Evolutionary conservation across 768 basidiomycete genomes (phyloP), one percentile per base, ranked within the genome.

Genomic region (Cantharellus anzutake): DNA sequence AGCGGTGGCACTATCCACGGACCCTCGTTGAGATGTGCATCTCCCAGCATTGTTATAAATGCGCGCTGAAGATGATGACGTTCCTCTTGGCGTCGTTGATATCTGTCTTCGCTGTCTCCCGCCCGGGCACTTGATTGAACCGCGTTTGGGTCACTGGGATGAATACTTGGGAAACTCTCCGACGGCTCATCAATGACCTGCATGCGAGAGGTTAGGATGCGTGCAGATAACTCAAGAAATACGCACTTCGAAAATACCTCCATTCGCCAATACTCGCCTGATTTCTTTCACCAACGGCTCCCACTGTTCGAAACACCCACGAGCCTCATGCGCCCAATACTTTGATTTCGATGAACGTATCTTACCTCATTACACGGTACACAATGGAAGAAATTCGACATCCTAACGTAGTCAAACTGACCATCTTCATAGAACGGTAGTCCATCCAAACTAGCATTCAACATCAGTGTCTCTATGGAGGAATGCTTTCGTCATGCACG

Each of bases 401-500:
- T 80, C 41, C 86, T 76, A 50, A 90, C 80, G 58, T 81, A 73
- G 64, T 89, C 84, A 62, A 89, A 87, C 2, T 74, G 73, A 55
- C 76, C 61, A 67, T 61, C 62, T 62, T 5, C 51, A 5, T 58
- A 41, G 20, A 42, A 61, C 20, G 20, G 20, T 29, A 29, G 20
- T 29, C 20, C 20, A 29, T 29, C 20, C 20, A 29, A 29, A 29
- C 20, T 29, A 29, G 20, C 20, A 29, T 29, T 29, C 20, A n/a
- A n/a, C n/a, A 29, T 29, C 20, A 29, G 20, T 29, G 1, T 29
- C 20, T 29, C 20, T 29, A 29, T 29, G 20, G 20, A 29, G 20
- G 20, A 29, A 29, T 29, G 20, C 20, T 29, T 29, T 29, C 20
- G 20, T 29, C 20, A 29, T 29, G 20, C 20, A 29, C 20, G 20